Evolutionary conservation across 2,329 filamentous ascomycete species (phyloP).

Genomic region (Orbilia brochopaga): DNA sequence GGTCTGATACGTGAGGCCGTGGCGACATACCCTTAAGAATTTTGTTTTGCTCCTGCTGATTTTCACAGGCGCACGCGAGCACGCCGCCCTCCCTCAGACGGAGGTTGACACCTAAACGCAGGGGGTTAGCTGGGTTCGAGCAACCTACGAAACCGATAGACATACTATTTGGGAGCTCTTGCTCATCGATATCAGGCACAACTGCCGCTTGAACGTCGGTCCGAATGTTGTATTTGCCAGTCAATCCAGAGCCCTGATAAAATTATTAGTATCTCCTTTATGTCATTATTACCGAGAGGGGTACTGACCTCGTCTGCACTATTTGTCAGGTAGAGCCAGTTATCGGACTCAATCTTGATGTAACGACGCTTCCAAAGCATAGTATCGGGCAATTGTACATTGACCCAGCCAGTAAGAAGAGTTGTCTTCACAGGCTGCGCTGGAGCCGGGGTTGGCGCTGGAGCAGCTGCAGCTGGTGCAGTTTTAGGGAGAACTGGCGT

Average conservation of each 20-base stretch:
- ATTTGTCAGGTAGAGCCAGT: slow-evolving; percentile 79
- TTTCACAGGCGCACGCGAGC: slow-evolving; percentile 69
- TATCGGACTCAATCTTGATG: slow-evolving; percentile 81
- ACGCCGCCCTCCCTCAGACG: slow-evolving; percentile 69
- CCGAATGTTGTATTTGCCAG: slow-evolving; percentile 78
- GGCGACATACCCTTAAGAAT: slow-evolving; percentile 62
- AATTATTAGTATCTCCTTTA: slow-evolving; percentile 52
- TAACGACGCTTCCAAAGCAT: slow-evolving; percentile 94
- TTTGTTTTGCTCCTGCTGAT: slow-evolving; percentile 63
- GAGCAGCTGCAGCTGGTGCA: slow-evolving; percentile 75
- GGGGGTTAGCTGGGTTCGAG: slow-evolving; percentile 53
- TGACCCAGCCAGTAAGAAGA: slow-evolving; percentile 64
- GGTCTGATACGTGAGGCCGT: background rate
- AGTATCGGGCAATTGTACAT: slow-evolving; percentile 95
- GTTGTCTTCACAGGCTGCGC: slow-evolving; percentile 68
- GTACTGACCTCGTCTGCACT: slow-evolving; percentile 66
- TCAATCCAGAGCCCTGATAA: slow-evolving; percentile 64
- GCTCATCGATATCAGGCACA: slow-evolving; percentile 84
- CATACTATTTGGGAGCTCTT: slow-evolving; percentile 87
- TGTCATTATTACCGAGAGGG: slow-evolving; percentile 15
- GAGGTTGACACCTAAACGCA: slow-evolving; percentile 62
- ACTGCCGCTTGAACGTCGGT: slow-evolving; percentile 80
- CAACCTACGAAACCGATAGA: slow-evolving; percentile 62
- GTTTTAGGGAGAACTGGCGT: slow-evolving; percentile 68
- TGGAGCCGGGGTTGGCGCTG: slow-evolving; percentile 66